Conservation (phyloP, 2,329 filamentous ascomycete genomes). For the Trichoderma simmonsii region DNA sequence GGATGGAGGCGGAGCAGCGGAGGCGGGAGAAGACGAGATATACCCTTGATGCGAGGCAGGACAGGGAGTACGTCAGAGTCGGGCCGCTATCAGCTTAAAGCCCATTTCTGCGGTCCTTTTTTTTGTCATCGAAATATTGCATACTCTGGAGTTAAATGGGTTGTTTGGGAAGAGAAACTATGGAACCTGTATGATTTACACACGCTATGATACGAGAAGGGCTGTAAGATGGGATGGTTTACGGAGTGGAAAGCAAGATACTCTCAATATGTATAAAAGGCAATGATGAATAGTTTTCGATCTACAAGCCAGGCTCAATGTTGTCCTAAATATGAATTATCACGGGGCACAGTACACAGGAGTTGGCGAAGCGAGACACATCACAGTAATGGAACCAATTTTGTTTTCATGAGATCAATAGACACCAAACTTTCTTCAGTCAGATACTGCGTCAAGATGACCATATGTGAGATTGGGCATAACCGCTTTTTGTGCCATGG, state of each 20-base stretch:
- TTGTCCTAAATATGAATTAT: neutral
- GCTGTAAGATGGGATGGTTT: neutral
- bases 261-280: neutral
- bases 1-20: slow-evolving; percentile 50
- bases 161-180: neutral
- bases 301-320: neutral
- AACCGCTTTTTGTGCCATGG: neutral
- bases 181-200: neutral
- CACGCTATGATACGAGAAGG: neutral
- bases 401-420: neutral
- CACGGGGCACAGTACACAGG: neutral
- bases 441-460: neutral
- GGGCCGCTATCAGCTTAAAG: slow-evolving; percentile 46
- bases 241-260: neutral
- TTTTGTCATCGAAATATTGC: neutral
- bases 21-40: slow-evolving; percentile 40
- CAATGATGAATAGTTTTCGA: neutral
- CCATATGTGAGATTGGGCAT: neutral
- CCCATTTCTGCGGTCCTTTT: neutral
- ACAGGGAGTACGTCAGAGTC: slow-evolving; percentile 53
- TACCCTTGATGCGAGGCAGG: slow-evolving; percentile 39
- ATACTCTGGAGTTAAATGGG: neutral
- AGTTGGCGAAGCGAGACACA: neutral
- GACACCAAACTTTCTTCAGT: neutral
- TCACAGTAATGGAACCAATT: neutral